Percentiles rank a stretch among this genome's conserved stretches.
Evolutionary conservation across 2,329 filamentous ascomycete genomes (phyloP).

Genomic region (Fusarium citri): DNA sequence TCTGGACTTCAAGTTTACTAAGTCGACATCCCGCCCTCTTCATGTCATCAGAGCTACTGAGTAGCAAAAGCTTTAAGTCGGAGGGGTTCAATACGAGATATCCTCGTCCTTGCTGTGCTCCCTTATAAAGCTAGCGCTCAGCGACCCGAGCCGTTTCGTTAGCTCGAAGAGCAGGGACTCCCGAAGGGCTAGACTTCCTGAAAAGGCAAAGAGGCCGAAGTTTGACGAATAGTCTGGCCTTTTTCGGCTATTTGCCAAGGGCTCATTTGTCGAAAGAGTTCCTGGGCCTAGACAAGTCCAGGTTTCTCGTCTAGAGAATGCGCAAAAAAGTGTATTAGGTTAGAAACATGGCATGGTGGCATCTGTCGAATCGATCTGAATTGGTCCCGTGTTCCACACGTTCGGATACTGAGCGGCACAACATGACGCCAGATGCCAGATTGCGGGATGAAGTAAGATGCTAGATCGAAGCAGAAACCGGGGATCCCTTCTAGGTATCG

Average conservation of each 20-base stretch:
- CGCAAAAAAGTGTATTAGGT: not conserved
- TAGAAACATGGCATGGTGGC: not conserved
- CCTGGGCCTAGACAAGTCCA: not conserved
- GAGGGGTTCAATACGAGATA: not conserved
- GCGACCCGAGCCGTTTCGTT: constrained; percentile 37
- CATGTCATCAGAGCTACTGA: not conserved
- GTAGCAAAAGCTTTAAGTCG: not conserved
- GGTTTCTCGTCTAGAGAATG: not conserved
- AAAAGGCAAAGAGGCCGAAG: not conserved
- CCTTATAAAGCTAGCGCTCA: constrained; percentile 16
- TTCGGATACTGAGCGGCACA: not conserved
- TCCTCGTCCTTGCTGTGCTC: not conserved
- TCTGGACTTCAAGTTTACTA: not conserved
- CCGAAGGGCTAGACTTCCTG: not conserved
- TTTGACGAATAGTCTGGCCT: not conserved
- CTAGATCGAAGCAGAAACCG: not conserved
- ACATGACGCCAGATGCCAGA: not conserved
- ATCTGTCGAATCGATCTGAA: not conserved
- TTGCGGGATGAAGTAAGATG: not conserved
- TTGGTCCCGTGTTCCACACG: not conserved
- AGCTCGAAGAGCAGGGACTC: not conserved
- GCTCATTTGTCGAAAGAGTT: not conserved
- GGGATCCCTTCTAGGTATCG: not conserved
- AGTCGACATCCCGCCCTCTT: not conserved
- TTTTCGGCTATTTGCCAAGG: not conserved